Base-by-base conservation (phyloP, 2,329 filamentous ascomycete genomes). In the Verticillium longisporum region DNA sequence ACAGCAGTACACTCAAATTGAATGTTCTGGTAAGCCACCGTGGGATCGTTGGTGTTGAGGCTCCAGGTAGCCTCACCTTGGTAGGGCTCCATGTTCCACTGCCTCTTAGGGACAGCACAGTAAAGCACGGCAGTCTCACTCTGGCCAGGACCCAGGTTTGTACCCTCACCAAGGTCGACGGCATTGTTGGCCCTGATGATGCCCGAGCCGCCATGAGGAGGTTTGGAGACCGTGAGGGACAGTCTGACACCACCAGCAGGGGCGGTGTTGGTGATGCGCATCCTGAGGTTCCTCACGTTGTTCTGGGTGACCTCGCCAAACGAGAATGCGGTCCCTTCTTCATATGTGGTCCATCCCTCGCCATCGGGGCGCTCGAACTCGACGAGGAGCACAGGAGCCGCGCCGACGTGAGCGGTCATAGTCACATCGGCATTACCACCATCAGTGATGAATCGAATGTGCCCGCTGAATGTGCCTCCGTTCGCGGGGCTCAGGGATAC, bases 211-310 rank as follows among this genome's bases (percentile, higher is more conserved):
- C 82, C 83, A 59, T 83, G 85, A 0, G 84, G 84, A 4, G 83
- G 83, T 67, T 87, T 87, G 0, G 84, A 87, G 2, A 87, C 82
- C 0, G 83, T 86, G 14, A 86, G 71, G 0, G 79, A 82, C 1
- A 86, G 74, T 1, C 72, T 71, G 13, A 81, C 77, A 6, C 77
- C 77, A 2, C 78, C 79, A 0, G 70, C 57, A 0, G 74, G 70
- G 4, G 80, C 83, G 1, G 70, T 74, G 67, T 86, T 87, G 37
- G 78, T 83, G 31, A 86, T 68, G 1, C 84, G 77, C 69, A 87
- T 74, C 58, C 76, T 77, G 3, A 85, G 74, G 4, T 74, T 75
- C 1, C 71, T 73, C 0, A 78, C 79, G 0, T 73, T 77, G 41
- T 83, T 83, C 66, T 85, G 77, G 0, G 76, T 78, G 2, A 86